Conservation (phyloP, 2,329 filamentous ascomycete genomes). For the Aspergillus glaucus region DNA sequence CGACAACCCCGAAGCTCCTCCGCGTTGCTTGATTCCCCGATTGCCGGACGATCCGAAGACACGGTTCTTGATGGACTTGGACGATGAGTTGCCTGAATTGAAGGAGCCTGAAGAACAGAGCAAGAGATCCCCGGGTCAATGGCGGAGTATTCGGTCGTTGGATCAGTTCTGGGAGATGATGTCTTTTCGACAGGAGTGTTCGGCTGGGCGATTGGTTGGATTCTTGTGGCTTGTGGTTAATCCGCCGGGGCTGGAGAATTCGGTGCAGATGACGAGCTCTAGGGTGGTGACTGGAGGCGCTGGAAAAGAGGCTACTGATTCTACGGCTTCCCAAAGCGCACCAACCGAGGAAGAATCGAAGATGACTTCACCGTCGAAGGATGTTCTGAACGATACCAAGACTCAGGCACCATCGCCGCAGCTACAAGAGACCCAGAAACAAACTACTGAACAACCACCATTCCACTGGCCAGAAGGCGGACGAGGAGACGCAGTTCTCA, state of each 20-base stretch:
- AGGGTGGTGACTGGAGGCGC: constrained; percentile 7
- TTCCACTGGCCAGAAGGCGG: constrained; percentile 31
- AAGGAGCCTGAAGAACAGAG: constrained; percentile 22
- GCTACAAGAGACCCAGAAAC: not conserved
- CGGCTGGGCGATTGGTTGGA: constrained; percentile 81
- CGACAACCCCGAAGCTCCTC: constrained; percentile 61
- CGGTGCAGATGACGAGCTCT: constrained; percentile 27
- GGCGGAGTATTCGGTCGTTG: constrained; percentile 75
- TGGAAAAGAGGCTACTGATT: not conserved
- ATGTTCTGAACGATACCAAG: not conserved
- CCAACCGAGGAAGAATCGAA: not conserved
- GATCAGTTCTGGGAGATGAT: constrained; percentile 99
- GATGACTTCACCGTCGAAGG: not conserved
- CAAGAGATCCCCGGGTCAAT: constrained; percentile 55
- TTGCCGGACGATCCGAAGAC: constrained; percentile 96
- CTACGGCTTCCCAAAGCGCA: not conserved
- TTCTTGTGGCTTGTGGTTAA: constrained; percentile 89
- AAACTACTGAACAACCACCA: constrained; percentile 5
- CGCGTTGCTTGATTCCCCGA: constrained; percentile 76
- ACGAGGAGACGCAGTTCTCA: constrained; percentile 31
- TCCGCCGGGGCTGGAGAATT: constrained; percentile 47
- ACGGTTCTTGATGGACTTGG: constrained; percentile 79
- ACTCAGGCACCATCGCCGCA: not conserved
- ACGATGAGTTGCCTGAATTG: constrained; percentile 62
- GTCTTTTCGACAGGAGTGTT: constrained; percentile 93